Percentiles rank a stretch among this genome's conserved stretches.
These are phyloP conservation scores for Clitocybe nebularis DNA, from an alignment of 1,284 basidiomycete species.

Conservation along the genomic window DNA sequence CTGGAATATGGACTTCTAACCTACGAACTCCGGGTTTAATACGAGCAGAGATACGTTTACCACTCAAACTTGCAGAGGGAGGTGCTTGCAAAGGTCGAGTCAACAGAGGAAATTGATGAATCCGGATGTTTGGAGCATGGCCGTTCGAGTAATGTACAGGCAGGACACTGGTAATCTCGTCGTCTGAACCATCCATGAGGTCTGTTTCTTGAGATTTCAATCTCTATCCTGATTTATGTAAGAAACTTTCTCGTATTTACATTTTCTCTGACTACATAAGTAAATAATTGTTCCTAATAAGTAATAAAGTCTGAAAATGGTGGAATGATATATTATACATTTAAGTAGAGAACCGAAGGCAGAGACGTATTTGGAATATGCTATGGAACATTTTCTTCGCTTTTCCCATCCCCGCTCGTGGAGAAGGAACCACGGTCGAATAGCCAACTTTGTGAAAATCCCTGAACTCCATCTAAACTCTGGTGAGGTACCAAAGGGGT, in stretches of 20 bases:
- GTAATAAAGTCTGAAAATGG: too few relatives aligned
- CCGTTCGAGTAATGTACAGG: conserved; percentile 68
- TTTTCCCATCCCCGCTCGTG: conserved; percentile 4
- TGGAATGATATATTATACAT: too few relatives aligned
- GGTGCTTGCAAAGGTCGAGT: conserved; percentile 69
- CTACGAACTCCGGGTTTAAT: conserved; percentile 58
- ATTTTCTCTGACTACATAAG: too few relatives aligned
- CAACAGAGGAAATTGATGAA: conserved; percentile 77
- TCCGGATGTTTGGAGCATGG: conserved; percentile 57
- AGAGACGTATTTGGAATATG: too few relatives aligned
- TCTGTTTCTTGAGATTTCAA: too few relatives aligned
- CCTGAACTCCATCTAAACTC: conserved; percentile 18
- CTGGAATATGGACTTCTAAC: conserved; percentile 73
- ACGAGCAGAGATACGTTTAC: conserved; percentile 71
- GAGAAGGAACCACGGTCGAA: conserved; percentile 14
- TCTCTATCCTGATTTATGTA: too few relatives aligned
- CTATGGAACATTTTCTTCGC: conserved; percentile 1
- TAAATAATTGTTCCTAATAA: too few relatives aligned
- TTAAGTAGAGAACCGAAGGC: background rate
- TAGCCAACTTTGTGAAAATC: conserved; percentile 24
- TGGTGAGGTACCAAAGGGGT: conserved; percentile 23
- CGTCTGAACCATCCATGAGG: conserved; percentile 43
- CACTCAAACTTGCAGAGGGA: conserved; percentile 64
- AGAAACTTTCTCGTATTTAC: too few relatives aligned
- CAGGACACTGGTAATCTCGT: conserved; percentile 59